These are phyloP conservation scores for Ballota nigra DNA, from an alignment of 257 asterid genomes.

Conservation along the genomic window DNA sequence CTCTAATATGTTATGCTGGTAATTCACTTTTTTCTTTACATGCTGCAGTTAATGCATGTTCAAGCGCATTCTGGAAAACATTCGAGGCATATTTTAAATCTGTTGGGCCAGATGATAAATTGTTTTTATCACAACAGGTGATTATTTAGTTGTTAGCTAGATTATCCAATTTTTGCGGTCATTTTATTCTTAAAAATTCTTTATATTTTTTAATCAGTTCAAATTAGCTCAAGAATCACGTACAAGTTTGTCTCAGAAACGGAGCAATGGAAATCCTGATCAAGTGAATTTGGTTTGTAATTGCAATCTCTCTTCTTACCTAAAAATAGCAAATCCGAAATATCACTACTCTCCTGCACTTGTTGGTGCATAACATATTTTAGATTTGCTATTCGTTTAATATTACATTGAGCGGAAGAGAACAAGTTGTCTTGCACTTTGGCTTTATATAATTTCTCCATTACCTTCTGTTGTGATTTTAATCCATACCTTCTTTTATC, in stretches of 20 bases:
- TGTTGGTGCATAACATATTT: background rate
- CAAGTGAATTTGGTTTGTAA: slow-evolving; percentile 41
- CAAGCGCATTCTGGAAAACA: slow-evolving; percentile 80
- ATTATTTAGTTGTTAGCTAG: slow-evolving; percentile 16
- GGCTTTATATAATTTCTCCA: slow-evolving; percentile 5
- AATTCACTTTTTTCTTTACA: slow-evolving; percentile 19
- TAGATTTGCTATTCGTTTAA: slow-evolving; percentile 11
- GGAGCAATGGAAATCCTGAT: slow-evolving; percentile 31
- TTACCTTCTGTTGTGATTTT: slow-evolving; percentile 21
- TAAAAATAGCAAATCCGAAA: background rate
- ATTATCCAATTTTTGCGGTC: slow-evolving; percentile 11
- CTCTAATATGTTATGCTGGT: slow-evolving; percentile 4
- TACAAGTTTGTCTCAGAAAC: slow-evolving; percentile 39
- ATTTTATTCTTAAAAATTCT: slow-evolving; percentile 15
- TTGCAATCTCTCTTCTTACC: slow-evolving; percentile 10
- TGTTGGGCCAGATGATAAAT: slow-evolving; percentile 58
- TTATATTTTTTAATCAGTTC: slow-evolving; percentile 47
- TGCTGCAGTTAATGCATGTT: slow-evolving; percentile 67
- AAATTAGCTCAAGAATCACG: slow-evolving; percentile 57
- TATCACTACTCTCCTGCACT: background rate
- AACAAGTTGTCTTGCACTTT: background rate
- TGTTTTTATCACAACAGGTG: slow-evolving; percentile 71
- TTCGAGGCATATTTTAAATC: slow-evolving; percentile 67
- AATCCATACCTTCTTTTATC: slow-evolving; percentile 24
- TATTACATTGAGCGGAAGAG: background rate